Percentiles rank a stretch among this genome's conserved stretches.
Conservation (phyloP, 139 green algal genomes). For the Chlorella sp. region DNA sequence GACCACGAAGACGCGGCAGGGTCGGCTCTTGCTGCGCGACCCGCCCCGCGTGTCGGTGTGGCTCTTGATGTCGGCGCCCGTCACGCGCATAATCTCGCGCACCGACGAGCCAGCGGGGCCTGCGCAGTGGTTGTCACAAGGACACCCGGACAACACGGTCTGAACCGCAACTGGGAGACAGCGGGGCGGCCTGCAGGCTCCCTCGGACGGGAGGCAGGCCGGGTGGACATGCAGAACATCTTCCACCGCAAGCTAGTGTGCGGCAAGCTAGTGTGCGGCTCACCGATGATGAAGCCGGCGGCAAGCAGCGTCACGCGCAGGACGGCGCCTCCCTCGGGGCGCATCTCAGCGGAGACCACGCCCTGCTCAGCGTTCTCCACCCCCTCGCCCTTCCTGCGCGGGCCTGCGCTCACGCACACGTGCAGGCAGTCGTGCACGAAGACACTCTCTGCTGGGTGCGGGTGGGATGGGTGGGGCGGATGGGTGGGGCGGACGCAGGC, state of each 20-base stretch:
- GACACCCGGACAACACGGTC: too few species aligned
- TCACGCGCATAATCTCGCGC: slow-evolving; percentile 68
- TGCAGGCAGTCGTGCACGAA: too few species aligned
- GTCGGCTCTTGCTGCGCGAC: slow-evolving; percentile 2
- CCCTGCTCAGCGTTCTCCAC: slow-evolving; percentile 78
- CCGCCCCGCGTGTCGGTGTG: slow-evolving; percentile 58
- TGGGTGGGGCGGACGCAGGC: not conserved
- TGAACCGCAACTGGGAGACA: too few species aligned
- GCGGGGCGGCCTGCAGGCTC: too few species aligned
- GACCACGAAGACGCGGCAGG: slow-evolving; percentile 53
- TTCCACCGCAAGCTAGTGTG: too few species aligned
- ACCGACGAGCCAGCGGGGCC: slow-evolving; percentile 60
- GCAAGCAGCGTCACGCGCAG: slow-evolving; percentile 84
- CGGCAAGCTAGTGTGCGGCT: slow-evolving; percentile 1
- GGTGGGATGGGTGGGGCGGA: not conserved
- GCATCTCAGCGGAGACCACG: slow-evolving; percentile 56
- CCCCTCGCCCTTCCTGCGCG: slow-evolving; percentile 64
- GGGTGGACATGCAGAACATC: too few species aligned
- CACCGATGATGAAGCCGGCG: slow-evolving; percentile 84
- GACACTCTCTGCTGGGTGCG: not conserved
- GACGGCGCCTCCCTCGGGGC: slow-evolving; percentile 24
- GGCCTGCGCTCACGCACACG: slow-evolving; percentile 39
- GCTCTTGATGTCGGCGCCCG: slow-evolving; percentile 65
- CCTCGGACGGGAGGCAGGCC: too few species aligned
- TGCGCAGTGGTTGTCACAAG: too few species aligned